These are phyloP conservation scores for Ophiocordyceps sinensis DNA, from an alignment of 2,329 filamentous ascomycete genomes.

Conservation along the genomic window DNA sequence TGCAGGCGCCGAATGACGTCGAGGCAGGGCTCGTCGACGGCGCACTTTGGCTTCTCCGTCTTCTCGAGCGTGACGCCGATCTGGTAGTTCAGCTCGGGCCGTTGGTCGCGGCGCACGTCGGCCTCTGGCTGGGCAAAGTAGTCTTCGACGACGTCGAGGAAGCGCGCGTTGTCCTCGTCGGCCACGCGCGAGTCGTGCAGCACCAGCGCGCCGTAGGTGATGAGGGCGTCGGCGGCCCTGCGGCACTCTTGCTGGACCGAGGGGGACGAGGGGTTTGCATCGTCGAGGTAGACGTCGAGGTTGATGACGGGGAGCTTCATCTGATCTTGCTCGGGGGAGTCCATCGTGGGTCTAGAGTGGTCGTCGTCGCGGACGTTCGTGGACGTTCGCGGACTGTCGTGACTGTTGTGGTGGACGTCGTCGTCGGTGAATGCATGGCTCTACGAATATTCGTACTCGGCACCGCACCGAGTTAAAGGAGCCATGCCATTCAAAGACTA, in stretches of 20 bases:
- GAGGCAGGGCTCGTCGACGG: constrained; percentile 45
- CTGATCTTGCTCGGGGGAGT: constrained; percentile 12
- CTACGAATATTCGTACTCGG: too few relatives aligned
- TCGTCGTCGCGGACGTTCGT: too few relatives aligned
- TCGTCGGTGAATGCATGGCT: too few relatives aligned
- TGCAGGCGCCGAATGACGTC: constrained; percentile 39
- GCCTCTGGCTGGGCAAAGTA: constrained; percentile 44
- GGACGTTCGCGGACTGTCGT: too few relatives aligned
- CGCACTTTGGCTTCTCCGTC: constrained; percentile 49
- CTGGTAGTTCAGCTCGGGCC: constrained; percentile 44
- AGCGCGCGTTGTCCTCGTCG: constrained; percentile 37
- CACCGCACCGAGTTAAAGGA: too few relatives aligned
- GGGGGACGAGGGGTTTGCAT: constrained; percentile 22
- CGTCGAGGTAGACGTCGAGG: constrained; percentile 39
- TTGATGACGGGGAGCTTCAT: constrained; percentile 48
- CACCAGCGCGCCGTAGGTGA: constrained; percentile 44
- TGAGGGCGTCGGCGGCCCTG: constrained; percentile 39
- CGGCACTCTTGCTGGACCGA: constrained; percentile 35
- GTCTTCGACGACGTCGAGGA: constrained; percentile 49
- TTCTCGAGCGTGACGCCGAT: constrained; percentile 48
- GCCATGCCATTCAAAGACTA: too few relatives aligned
- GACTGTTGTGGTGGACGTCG: too few relatives aligned
- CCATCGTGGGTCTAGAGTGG: not conserved
- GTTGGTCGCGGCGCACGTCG: constrained; percentile 33
- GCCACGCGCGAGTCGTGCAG: constrained; percentile 45